Evolutionary conservation across 768 basidiomycete genomes (phyloP), one percentile per base, ranked within the genome.

Genomic region (Tricholoma furcatifolium): DNA sequence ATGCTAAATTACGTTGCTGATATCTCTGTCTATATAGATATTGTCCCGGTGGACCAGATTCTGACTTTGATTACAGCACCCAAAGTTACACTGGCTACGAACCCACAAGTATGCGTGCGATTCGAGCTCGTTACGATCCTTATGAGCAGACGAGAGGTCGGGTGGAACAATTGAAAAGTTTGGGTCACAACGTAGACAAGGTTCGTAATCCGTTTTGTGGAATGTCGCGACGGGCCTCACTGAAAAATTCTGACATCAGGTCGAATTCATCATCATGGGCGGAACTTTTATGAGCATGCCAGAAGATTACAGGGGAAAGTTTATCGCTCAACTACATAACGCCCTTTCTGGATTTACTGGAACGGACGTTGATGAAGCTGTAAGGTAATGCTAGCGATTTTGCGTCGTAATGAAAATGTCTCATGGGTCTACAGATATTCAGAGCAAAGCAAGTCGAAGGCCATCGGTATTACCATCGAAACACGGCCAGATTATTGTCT

Each of bases 211-310:
- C 8, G 10, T 38, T 9, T 40, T 23, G 17, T 27, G 39, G 23
- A 24, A 21, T 21, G 24, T 27, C n/a, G 40, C 24, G 20, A 43
- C n/a, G 6, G 34, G 39, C 6, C 32, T 17, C 8, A 5, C 14
- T 34, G 17, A 23, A 27, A 6, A 17, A 43, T 40, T 18, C 39
- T 35, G 17, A 32, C 35, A 45, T 32, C 48, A 91, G 90, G 87
- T 93, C 27, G 91, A 92, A 61, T 89, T 87, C 60, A 98, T 97
- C 58, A 80, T 96, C 56, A 98, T 98, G 97, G 97, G 97, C 20
- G 97, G 97, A 41, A 99, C 97, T 10, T 99, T 99, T 70, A 98
- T 99, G 94, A 98, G 95, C 65, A 96, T 98, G 89, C 91, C 95
- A 34, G 94, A 98, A 68, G 91, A 93, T 41, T 98, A 99, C 67